Base-by-base conservation (phyloP, 345 rosid genomes). In the Eucalyptus tenuipes region DNA sequence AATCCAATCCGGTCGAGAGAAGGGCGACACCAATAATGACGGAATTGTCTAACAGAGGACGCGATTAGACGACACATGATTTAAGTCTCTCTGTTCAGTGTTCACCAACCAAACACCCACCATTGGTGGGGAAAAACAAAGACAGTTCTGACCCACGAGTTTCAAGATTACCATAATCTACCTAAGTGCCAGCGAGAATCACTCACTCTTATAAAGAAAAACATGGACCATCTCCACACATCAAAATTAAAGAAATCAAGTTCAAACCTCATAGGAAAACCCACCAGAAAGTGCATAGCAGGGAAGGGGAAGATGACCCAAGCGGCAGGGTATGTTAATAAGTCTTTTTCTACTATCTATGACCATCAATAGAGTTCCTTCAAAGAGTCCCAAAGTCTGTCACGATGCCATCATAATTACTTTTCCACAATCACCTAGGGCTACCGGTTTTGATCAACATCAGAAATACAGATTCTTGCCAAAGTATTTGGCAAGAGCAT, bases 401-500 rank as follows among this genome's bases (percentile, higher is more conserved):
- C 90, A 90, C 88, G 93, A 68, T 87, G 84, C 88, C 88, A 33
- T 16, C 57, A 68, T 87, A 87, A 87, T 87, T 87, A 87, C 88
- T 93, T 94, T 86, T 71, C 85, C 94, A 94, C 96, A 92, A 93
- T 90, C 90, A 91, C 94, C 96, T 93, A 94, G 89, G n/a, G 89
- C 95, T 93, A 93, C 37, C 89, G 92, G 55, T 50, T 92, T 92
- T 86, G 91, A 92, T 92, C 92, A 90, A 92, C 92, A 94, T 93
- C 93, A 93, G 95, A 94, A 92, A 93, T 91, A 93, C 94, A 89
- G 86, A 94, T 94, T 94, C 96, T 91, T 89, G 88, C 95, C 86
- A 86, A 11, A 4, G 81, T 50, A 87, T 87, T 86, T 25, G 42
- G 94, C 88, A 90, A 92, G 94, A 93, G 92, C 93, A 87, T 82